phyloP scores from a whole-genome alignment of 306 rosid species.

The Cucurbita argyrosperma region DNA sequence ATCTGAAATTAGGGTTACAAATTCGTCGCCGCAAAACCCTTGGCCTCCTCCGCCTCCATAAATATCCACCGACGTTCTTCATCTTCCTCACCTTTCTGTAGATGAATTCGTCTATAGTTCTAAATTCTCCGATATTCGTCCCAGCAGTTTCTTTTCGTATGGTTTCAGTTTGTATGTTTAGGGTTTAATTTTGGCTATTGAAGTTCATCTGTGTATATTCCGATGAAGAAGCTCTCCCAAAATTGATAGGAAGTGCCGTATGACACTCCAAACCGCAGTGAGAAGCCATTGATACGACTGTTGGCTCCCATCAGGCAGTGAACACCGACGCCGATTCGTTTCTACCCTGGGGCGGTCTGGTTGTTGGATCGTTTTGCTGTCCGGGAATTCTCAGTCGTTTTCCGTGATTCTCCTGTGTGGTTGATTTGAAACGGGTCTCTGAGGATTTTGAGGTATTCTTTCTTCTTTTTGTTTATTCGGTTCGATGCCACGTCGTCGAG shows the following conservation, averaged over 20 bases:
- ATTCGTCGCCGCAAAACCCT: too few species aligned
- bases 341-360: constrained; percentile 7
- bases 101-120: too few species aligned
- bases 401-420: constrained; percentile 23
- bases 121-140: too few species aligned
- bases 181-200: not conserved
- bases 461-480: too few species aligned
- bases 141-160: too few species aligned
- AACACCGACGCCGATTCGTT: not conserved
- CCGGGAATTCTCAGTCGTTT: constrained; percentile 11
- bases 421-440: constrained; percentile 70
- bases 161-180: too few species aligned
- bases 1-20: too few species aligned
- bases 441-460: constrained; percentile 22
- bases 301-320: constrained; percentile 19
- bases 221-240: constrained; percentile 60
- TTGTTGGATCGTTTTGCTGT: not conserved
- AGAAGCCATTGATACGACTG: not conserved
- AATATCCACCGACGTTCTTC: too few species aligned
- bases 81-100: too few species aligned
- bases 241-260: constrained; percentile 93
- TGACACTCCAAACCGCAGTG: constrained; percentile 64
- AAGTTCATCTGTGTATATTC: not conserved
- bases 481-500: too few species aligned
- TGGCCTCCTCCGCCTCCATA: too few species aligned